Conservation (phyloP, 108 stramenopile genomes). For the Cyclostephanos tholiformis region DNA sequence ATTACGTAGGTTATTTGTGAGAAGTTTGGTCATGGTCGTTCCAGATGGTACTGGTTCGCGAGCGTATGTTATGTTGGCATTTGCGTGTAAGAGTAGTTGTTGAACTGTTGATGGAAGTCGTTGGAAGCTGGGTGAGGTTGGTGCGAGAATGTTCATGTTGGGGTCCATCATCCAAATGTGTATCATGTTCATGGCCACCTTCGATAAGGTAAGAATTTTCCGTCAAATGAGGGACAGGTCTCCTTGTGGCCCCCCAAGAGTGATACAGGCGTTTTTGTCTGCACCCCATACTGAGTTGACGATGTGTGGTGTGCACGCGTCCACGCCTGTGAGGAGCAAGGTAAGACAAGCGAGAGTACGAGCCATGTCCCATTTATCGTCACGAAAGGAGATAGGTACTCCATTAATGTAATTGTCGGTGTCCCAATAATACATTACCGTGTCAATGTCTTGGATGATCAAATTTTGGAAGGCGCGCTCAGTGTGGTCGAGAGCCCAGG, state of each 20-base stretch:
- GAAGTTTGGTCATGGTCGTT: neutral
- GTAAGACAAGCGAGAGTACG: too few relatives aligned
- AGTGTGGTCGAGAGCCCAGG: neutral
- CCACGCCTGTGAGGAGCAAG: too few relatives aligned
- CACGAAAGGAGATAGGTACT: too few relatives aligned
- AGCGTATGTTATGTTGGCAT: neutral
- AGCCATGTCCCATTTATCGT: too few relatives aligned
- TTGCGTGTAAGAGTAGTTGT: neutral
- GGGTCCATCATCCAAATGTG: neutral
- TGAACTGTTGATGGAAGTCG: neutral
- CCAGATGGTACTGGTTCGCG: neutral
- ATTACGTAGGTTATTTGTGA: neutral
- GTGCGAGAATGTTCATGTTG: neutral
- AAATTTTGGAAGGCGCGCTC: neutral
- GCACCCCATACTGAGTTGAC: neutral
- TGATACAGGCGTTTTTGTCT: too few relatives aligned
- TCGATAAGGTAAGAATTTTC: neutral
- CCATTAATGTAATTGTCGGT: too few relatives aligned
- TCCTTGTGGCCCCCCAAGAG: neutral
- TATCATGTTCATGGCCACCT: neutral
- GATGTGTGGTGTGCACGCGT: too few relatives aligned
- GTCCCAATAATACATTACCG: too few relatives aligned
- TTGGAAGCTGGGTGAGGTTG: neutral
- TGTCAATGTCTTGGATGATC: too few relatives aligned
- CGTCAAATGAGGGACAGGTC: neutral